Conservation (phyloP, 2,329 filamentous ascomycete genomes). For the Ophiostoma perfectum region DNA sequence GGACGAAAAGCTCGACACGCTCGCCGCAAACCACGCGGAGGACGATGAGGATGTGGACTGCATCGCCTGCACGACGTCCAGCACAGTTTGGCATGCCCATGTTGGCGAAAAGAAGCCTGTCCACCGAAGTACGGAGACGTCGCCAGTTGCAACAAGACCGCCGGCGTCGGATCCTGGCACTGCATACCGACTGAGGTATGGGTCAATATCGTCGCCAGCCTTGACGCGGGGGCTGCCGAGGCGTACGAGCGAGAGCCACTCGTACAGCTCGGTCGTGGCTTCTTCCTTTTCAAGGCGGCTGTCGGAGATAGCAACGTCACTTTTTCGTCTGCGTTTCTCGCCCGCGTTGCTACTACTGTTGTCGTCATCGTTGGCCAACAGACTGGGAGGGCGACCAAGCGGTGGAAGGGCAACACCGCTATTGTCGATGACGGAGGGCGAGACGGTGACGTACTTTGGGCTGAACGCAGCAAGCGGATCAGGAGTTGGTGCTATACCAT, state of each 20-base stretch:
- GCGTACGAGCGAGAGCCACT: constrained; percentile 67
- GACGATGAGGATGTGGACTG: constrained; percentile 35
- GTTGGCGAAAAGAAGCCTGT: constrained; percentile 51
- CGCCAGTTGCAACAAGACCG: neutral
- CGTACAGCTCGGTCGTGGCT: constrained; percentile 58
- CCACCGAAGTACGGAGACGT: constrained; percentile 52
- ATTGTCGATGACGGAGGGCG: constrained; percentile 32
- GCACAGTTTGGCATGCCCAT: constrained; percentile 48
- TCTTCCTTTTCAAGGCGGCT: constrained; percentile 54
- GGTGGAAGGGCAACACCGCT: constrained; percentile 33
- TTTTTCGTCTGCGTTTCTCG: constrained; percentile 29
- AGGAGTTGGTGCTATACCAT: constrained; percentile 40
- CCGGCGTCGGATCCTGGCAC: constrained; percentile 39
- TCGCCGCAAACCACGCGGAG: constrained; percentile 51
- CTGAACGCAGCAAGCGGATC: constrained; percentile 46
- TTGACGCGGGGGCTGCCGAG: constrained; percentile 60
- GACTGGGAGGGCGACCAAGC: constrained; percentile 32
- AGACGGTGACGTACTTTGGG: constrained; percentile 40
- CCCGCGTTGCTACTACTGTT: neutral
- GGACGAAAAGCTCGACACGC: constrained; percentile 47
- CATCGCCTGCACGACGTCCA: constrained; percentile 41
- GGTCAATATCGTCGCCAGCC: constrained; percentile 55
- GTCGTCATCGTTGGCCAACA: constrained; percentile 35
- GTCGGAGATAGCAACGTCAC: neutral
- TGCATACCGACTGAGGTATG: constrained; percentile 63